Evolutionary conservation across 768 basidiomycete species (phyloP).

Genomic region (Melanogaster broomeanus): DNA sequence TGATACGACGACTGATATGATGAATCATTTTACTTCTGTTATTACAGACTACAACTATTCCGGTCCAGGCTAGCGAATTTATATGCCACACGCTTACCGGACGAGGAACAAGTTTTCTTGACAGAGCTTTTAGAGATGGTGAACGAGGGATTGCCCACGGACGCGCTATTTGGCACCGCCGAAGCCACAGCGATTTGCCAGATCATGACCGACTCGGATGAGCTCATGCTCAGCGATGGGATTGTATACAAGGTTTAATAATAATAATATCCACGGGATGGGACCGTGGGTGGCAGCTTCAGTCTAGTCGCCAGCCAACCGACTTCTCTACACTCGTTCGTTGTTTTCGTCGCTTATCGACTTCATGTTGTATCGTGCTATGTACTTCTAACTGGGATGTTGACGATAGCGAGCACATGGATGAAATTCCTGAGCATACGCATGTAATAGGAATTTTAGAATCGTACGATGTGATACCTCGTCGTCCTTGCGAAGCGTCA

Average conservation of each 20-base stretch:
- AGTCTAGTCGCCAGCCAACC: background rate
- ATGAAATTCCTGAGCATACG: background rate
- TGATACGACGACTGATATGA: background rate
- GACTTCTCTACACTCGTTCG: background rate
- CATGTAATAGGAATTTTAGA: background rate
- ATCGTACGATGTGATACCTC: background rate
- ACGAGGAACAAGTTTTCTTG: slow-evolving; percentile 77
- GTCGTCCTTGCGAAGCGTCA: background rate
- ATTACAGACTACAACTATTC: slow-evolving; percentile 73
- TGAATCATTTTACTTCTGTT: background rate
- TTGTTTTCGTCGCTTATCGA: slow-evolving; percentile 5
- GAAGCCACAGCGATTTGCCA: slow-evolving; percentile 78
- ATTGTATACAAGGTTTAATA: slow-evolving; percentile 80
- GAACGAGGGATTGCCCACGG: slow-evolving; percentile 73
- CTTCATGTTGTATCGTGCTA: background rate
- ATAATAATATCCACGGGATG: background rate
- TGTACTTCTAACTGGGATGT: slow-evolving; percentile 1
- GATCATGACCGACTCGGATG: slow-evolving; percentile 68
- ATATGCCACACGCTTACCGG: slow-evolving; percentile 66
- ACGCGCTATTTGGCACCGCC: slow-evolving; percentile 72
- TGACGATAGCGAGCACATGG: background rate
- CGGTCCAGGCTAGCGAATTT: slow-evolving; percentile 72
- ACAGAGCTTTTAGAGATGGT: slow-evolving; percentile 67
- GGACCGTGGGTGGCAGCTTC: background rate
- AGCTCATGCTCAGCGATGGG: slow-evolving; percentile 87